Evolutionary conservation across 208 protist genomes (phyloP).

Genomic region (Leptomonas pyrrhocoris): DNA sequence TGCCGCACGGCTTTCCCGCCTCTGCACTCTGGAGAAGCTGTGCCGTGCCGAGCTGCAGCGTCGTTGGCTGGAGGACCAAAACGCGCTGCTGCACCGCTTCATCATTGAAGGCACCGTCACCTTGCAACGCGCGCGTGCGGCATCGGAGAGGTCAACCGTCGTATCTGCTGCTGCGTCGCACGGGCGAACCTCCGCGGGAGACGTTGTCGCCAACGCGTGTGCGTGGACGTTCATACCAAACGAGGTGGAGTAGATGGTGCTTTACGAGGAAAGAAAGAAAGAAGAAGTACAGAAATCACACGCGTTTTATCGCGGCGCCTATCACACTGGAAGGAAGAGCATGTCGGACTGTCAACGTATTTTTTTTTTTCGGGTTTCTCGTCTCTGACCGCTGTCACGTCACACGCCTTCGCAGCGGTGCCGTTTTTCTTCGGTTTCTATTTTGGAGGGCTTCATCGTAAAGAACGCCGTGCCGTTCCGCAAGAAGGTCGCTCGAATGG

Average conservation of each 20-base stretch:
- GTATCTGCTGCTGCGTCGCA: not conserved
- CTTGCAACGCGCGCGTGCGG: conserved; percentile 15
- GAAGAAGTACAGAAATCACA: not conserved
- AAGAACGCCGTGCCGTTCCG: too few relatives aligned
- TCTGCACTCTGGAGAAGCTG: conserved; percentile 33
- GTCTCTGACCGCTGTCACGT: too few relatives aligned
- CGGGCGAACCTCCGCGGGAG: not conserved
- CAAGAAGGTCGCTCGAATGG: too few relatives aligned
- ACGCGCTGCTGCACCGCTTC: conserved; percentile 35
- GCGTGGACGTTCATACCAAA: conserved; percentile 30
- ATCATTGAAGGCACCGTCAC: conserved; percentile 35
- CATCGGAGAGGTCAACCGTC: not conserved
- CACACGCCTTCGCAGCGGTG: too few relatives aligned
- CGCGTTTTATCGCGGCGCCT: too few relatives aligned
- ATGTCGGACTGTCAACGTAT: too few relatives aligned
- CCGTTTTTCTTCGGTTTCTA: too few relatives aligned
- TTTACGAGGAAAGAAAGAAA: not conserved
- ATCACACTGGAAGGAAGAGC: too few relatives aligned
- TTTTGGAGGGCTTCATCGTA: too few relatives aligned
- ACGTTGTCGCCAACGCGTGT: not conserved
- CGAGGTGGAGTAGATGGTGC: conserved; percentile 9
- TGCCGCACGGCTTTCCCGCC: conserved; percentile 19
- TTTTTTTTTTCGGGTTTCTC: not conserved
- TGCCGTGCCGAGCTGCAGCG: conserved; percentile 37
- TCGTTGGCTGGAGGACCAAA: conserved; percentile 38